Conservation (phyloP, 805 yeast genomes). For the Yamadazyma kitorensis region DNA sequence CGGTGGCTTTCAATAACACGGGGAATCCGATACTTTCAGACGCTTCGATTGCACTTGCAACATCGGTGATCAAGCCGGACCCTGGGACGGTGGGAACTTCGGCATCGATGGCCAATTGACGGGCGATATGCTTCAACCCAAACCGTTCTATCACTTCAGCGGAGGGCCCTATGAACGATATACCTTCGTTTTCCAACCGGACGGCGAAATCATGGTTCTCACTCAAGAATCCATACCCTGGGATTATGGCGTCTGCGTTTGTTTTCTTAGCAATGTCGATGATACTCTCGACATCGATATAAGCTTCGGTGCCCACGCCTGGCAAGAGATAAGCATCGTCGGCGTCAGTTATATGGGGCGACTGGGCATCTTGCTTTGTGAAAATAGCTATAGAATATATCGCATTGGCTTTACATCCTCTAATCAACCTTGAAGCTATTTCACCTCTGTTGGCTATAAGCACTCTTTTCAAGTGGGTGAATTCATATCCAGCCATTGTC, state of each 20-base stretch:
- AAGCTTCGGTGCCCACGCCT: constrained; percentile 90
- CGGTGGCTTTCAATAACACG: constrained; percentile 92
- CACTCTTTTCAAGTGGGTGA: not conserved
- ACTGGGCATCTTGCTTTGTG: constrained; percentile 83
- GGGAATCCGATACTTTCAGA: constrained; percentile 83
- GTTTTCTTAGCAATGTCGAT: constrained; percentile 77
- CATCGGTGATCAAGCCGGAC: constrained; percentile 68
- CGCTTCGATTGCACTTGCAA: constrained; percentile 67
- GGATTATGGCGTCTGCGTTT: constrained; percentile 87
- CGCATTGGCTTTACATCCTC: constrained; percentile 75
- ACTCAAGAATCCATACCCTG: constrained; percentile 93
- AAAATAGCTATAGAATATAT: constrained; percentile 82
- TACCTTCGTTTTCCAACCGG: constrained; percentile 73
- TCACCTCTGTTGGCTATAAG: constrained; percentile 89
- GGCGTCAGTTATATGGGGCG: constrained; percentile 80
- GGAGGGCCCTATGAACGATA: constrained; percentile 89
- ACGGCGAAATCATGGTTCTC: constrained; percentile 96
- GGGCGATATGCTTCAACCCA: constrained; percentile 93
- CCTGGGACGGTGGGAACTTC: constrained; percentile 96
- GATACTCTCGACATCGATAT: constrained; percentile 78
- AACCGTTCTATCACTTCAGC: constrained; percentile 85
- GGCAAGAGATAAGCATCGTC: constrained; percentile 75
- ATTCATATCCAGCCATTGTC: too few relatives aligned
- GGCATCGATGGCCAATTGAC: constrained; percentile 84
- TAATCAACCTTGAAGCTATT: constrained; percentile 89